phyloP scores from a whole-genome alignment of 176 grass and related monocot species.

The Pontederia paniculata region DNA sequence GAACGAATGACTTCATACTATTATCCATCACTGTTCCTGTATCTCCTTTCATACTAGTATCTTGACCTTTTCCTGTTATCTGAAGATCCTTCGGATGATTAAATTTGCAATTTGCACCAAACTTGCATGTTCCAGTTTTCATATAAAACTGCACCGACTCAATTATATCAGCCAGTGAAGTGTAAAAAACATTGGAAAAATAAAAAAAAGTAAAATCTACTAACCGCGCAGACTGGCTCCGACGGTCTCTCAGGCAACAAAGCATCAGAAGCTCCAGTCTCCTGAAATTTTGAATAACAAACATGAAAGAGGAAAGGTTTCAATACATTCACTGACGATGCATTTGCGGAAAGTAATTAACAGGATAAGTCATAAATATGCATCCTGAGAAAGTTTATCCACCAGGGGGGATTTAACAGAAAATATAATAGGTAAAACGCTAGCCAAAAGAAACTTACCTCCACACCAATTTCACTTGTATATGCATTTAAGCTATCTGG shows the following conservation, averaged over 20 bases:
- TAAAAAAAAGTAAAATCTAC: conserved; percentile 13
- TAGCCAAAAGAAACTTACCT: conserved; percentile 15
- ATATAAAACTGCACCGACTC: conserved; percentile 38
- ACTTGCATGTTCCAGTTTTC: conserved; percentile 81
- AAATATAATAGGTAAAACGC: conserved; percentile 2
- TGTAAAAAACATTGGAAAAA: conserved; percentile 7
- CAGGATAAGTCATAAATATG: not conserved
- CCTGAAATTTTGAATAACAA: conserved; percentile 21
- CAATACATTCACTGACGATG: not conserved
- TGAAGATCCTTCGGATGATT: conserved; percentile 61
- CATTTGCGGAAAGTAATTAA: not conserved
- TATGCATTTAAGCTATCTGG: conserved; percentile 29
- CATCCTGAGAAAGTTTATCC: not conserved
- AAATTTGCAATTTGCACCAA: conserved; percentile 64
- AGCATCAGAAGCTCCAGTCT: conserved; percentile 22
- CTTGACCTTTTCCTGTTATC: conserved; percentile 22
- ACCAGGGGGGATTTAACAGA: not conserved
- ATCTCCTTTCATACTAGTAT: conserved; percentile 25
- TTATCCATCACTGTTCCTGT: conserved; percentile 19
- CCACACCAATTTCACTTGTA: conserved; percentile 20
- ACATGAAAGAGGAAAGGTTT: not conserved
- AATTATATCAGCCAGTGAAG: conserved; percentile 13
- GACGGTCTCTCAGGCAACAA: conserved; percentile 51
- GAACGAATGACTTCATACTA: conserved; percentile 20
- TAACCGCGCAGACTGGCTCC: conserved; percentile 53